Evolutionary conservation across 1,139 yeast genomes (phyloP), one percentile per base, ranked within the genome.

Genomic region (Pichia sp.): DNA sequence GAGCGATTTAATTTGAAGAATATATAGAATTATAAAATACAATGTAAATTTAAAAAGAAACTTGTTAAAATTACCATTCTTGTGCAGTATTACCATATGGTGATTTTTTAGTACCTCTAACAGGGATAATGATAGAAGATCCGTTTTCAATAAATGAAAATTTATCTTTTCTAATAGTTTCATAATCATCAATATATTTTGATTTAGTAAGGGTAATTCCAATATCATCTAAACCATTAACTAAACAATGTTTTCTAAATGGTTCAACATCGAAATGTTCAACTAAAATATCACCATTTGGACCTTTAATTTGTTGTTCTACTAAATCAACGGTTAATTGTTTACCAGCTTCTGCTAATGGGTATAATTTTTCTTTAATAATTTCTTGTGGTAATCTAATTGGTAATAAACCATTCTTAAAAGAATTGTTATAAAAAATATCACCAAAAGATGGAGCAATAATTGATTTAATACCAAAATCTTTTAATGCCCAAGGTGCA

Each of bases 401-500:
- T 47, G 97, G 96, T 52, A 91, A 70, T 62, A 91, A 73, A 38
- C 96, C 96, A 65, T 91, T 91, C 70, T 91, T 91, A 72, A 84
- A 85, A 38, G 96, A 88, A 70, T 91, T 91, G 70, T 85, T 91
- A 77, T 86, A 89, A 73, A 91, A 91, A 56, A 91, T 91, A 65
- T 91, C 98, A 62, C 98, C 98, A 57, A 89, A 91, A 1, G 96
- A 87, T 46, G 97, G 97, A 5, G 98, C 97, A 65, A 91, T 88
- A 61, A 91, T 84, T 50, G 91, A 83, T 64, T 85, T 81, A 64
- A 91, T 88, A 62, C 98, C 98, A 58, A 91, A 91, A 66, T 91
- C 98, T 58, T 87, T 89, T 52, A 91, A 74, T 4, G 98, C 98
- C 98, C 98, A 91, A 45, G 98, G 97, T 20, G 98, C 98, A 59